Evolutionary conservation across 2,329 filamentous ascomycete species (phyloP), one percentile per base, ranked within the genome.

Genomic region (Fusarium citri): DNA sequence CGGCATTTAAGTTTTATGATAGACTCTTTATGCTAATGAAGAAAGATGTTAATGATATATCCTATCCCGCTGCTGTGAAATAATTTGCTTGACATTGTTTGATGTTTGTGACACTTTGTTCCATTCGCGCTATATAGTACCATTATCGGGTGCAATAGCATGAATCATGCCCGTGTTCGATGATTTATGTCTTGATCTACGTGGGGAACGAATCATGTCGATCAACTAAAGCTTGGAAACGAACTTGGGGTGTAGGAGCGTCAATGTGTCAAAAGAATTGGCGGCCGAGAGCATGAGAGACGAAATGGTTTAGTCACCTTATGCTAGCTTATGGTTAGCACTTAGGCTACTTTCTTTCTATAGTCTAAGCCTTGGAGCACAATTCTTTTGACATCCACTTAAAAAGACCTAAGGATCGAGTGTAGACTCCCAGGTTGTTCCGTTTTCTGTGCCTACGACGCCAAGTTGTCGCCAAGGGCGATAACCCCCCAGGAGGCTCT

Each of bases 21-120:
- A 42, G 49, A 53, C 31, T 53, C 18, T 50, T 51, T 53, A 53
- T 37, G 34, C 34, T 37, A 37, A 37, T 53, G 49, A 53, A 41
- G 23, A 28, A 20, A 41, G 25, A 28, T 26, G 18, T 53, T 53
- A 53, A 53, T 53, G 49, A 53, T 41, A 28, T n/a, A 23, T 28
- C 5, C 1, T 4, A 0, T 41, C 9, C 2, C 34, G 22, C 15
- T 8, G 0, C 3, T 3, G 47, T 50, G 20, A 37, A 37, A n/a
- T n/a, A 7, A 37, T 12, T n/a, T n/a, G 34, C 34, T n/a, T 37
- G 3, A 1, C 6, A 37, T 37, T 1, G 4, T n/a, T 37, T 12
- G 3, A 37, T 37, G 3, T 37, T 4, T n/a, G 16, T 11, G 16
- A 37, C 9, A 3, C 9, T 34, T 18, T 34, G 31, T 18, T 34